Evolutionary conservation across 2,329 filamentous ascomycete species (phyloP), one percentile per base, ranked within the genome.

Genomic region (Penicillium polonicum): DNA sequence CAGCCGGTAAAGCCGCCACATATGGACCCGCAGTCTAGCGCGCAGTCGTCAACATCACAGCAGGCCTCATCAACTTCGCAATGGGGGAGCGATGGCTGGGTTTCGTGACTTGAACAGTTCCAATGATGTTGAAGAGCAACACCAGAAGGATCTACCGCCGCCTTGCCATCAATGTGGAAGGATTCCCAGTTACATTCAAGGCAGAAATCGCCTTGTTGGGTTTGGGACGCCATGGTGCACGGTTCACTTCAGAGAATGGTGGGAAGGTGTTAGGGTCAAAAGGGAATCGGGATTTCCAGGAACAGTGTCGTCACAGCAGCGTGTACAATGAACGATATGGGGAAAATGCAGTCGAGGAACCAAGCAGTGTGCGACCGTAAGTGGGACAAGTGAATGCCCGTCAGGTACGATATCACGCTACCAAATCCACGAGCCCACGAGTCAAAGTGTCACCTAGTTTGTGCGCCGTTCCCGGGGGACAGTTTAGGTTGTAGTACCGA

Each of bases 1-100:
- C 76, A 78, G 36, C 75, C 74, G 19, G 73, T 66, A 51, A 76
- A 77, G 41, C 74, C 74, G 52, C 76, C 75, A 59, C 76, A 78
- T 21, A 74, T 65, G 12, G 76, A 76, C 19, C 68, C 69, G 54
- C 76, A 77, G 46, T 70, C 69, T 58, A 72, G 59, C 29, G 72
- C 42, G 50, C 72, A 74, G 48, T 69, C 66, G 44, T 77, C 74
- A 35, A 68, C 68, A 49, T 76, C 71, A 60, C 76, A 78, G 59
- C 75, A 78, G 23, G 71, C 66, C 52, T 72, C 70, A 25, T 76
- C 70, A 17, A 66, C 62, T 38, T 67, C 63, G 50, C 69, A 74
- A 31, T 60, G 58, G 15, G 60, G 58, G 21, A 69, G 61, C 10
- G 65, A 60, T 44, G 65, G 46, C 38, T 72, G 68, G 31, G 72